phyloP scores from a whole-genome alignment of 2,329 filamentous ascomycete species.

The Biscogniauxia sp. region DNA sequence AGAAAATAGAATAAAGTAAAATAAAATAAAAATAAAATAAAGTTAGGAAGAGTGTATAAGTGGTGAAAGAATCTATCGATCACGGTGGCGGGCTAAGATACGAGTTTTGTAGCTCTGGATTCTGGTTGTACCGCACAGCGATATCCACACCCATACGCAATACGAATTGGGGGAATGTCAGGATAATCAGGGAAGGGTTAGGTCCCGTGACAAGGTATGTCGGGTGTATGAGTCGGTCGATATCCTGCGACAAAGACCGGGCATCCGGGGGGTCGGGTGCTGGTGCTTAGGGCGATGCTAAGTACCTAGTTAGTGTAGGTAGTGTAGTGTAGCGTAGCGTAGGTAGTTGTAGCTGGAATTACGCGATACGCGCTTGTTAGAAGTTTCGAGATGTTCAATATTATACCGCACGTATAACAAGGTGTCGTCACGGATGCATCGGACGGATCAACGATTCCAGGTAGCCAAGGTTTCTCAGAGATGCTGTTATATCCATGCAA shows the following conservation, averaged over 20 bases:
- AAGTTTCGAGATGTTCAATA: background rate
- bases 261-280: constrained; percentile 7
- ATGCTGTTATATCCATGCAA: constrained; percentile 1
- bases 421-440: constrained; percentile 16
- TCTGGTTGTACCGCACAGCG: constrained; percentile 15
- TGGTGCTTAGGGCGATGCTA: constrained; percentile 6
- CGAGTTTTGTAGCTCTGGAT: constrained; percentile 30
- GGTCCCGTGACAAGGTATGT: constrained; percentile 23
- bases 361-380: background rate
- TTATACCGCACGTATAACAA: constrained; percentile 4
- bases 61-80: constrained; percentile 2
- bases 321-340: background rate
- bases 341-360: constrained; percentile 2
- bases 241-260: constrained; percentile 23
- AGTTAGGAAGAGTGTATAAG: background rate
- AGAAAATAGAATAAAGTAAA: background rate
- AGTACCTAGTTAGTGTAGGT: background rate
- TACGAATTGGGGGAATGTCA: constrained; percentile 32
- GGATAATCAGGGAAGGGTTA: constrained; percentile 26
- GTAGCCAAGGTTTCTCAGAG: background rate
- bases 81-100: constrained; percentile 23
- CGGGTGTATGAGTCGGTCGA: constrained; percentile 17
- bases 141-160: constrained; percentile 25
- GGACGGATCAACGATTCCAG: constrained; percentile 11
- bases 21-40: background rate